Base-by-base conservation (phyloP, 2,329 filamentous ascomycete genomes). In the Dendryphion nanum region DNA sequence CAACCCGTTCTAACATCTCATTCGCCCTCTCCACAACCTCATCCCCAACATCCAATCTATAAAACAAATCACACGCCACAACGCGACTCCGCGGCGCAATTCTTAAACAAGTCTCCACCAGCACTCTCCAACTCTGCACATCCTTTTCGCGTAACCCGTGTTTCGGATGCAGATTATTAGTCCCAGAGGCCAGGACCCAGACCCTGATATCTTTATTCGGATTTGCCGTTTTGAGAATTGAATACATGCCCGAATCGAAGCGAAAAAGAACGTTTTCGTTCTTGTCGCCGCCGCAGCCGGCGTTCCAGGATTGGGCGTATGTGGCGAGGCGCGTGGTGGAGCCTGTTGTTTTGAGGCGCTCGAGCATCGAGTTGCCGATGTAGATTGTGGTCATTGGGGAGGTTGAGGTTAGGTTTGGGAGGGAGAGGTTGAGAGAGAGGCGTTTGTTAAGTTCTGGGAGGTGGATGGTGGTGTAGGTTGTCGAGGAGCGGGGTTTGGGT, bases 321-420 rank as follows among this genome's bases (percentile, higher is more conserved):
- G 21, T 19, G 5, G 15, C 20, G 5, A 47, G 15, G 1, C 18
- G 37, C 0, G 48, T 51, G 16, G 30, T 15, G 5, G 8, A 15
- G 2, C 45, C 48, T 5, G 43, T 51, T 5, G 40, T 48, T 28
- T 51, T 51, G 18, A 51, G 34, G 26, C 45, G 43, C 35, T 49
- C 45, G 18, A 51, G 45, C 48, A 49, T 51, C 1, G 45, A 49
- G 35, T 45, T 51, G n/a, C 43, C 43, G 10, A 48, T 42, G 18
- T 47, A 52, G 16, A 50, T 20, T 14, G 40, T 34, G 12, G 29
- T 30, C 6, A 50, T 42, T 4, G 14, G 21, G 2, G 23, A 35
- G 3, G 14, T 42, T n/a, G 44, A 48, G 12, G 36, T n/a, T 4
- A 49, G 23, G n/a, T 48, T 33, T 14, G 39, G 21, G 18, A 21